phyloP scores from a whole-genome alignment of 176 grass and related monocot genomes.

The Sorghum bicolor region Sorghum_bicolor_NCBIv3 NC_012874.2:63681001-63681500 shows the following conservation, averaged over 20 bases:
- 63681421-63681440: background rate
- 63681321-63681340: conserved; percentile 33
- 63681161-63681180: background rate
- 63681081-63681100: too few relatives aligned
- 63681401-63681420: background rate
- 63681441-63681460: background rate
- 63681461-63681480: background rate
- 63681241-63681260: background rate
- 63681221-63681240: background rate
- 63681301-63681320: conserved; percentile 31
- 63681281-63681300: conserved; percentile 43
- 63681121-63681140: too few relatives aligned
- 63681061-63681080: too few relatives aligned
- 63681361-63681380: background rate
- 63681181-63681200: background rate
- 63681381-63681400: background rate
- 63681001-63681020: too few relatives aligned
- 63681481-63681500: background rate
- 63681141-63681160: too few relatives aligned
- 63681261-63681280: background rate
- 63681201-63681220: background rate
- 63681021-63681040: too few relatives aligned
- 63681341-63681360: conserved; percentile 51
- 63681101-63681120: too few relatives aligned
- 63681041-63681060: too few relatives aligned